Base-by-base conservation (phyloP, 2,329 filamentous ascomycete genomes). In the Fusarium buharicum region DNA sequence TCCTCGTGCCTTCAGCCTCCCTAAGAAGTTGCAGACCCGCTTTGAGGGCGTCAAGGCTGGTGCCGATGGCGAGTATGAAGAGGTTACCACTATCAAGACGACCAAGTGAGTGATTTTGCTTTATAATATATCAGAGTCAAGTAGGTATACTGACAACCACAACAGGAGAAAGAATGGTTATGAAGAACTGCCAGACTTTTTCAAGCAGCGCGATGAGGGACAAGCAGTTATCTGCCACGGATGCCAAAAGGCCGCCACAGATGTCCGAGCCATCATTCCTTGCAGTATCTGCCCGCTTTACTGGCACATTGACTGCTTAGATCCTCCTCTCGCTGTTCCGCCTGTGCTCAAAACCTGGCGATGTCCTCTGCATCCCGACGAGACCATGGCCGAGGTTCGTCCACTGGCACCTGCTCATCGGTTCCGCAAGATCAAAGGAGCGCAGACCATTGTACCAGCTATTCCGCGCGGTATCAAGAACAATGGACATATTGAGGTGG, bases 291-390 rank as follows among this genome's bases (percentile, higher is more conserved):
- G 94, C 76, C 82, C 86, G 12, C 83, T 92, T 30, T 84, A 89
- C 72, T 99, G 93, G 90, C 95, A 99, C 78, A 81, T 97, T 47
- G 94, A 98, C 76, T 99, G 95, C 76, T 80, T 96, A 14, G 89
- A 96, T 72, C 91, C 92, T 24, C 93, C 94, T 30, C 79, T 93
- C 71, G 87, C 93, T 30, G 87, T 90, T 51, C 90, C 92, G 34
- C 93, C 93, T 11, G 84, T 87, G 46, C 82, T 89, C 47, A 87
- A 89, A 70, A 90, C 88, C 51, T 99, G 93, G 92, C 90, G 88
- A 76, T 99, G 95, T 73, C 94, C 94, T 45, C 87, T 90, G 63
- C 95, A 99, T 73, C 82, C 90, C 37, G 91, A 95, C 49, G 88
- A 94, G 62, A 83, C 93, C 53, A 81, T 96, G 54, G 78, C 78